Percentiles rank a stretch among this genome's conserved stretches.
Evolutionary conservation across 352 stramenopile genomes (phyloP).

Genomic region (Phytopythium mirpurense): DNA sequence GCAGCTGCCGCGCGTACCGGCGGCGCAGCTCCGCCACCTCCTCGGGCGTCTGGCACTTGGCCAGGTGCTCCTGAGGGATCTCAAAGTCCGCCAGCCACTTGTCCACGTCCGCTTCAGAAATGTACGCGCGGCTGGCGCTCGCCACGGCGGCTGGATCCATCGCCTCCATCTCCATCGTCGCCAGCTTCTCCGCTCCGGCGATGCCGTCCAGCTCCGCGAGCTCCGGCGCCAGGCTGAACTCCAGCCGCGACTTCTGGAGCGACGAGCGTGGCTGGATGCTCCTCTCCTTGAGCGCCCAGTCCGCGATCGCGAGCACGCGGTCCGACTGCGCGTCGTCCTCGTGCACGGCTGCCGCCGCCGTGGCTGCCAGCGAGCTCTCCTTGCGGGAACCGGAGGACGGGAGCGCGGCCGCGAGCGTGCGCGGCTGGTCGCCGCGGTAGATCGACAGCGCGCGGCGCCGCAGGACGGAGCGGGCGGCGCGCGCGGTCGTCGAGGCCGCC

Average conservation of each 20-base stretch:
- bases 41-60: slow-evolving; percentile 36
- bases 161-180: too few relatives aligned
- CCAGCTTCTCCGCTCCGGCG: slow-evolving; percentile 10
- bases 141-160: slow-evolving; percentile 8
- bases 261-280: slow-evolving; percentile 38
- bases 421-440: slow-evolving; percentile 7
- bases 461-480: slow-evolving; percentile 13
- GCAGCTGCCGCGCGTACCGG: slow-evolving; percentile 68
- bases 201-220: slow-evolving; percentile 9
- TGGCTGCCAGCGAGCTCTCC: slow-evolving; percentile 25
- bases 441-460: slow-evolving; percentile 8
- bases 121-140: slow-evolving; percentile 28
- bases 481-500: slow-evolving; percentile 13
- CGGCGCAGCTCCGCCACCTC: slow-evolving; percentile 54
- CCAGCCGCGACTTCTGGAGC: slow-evolving; percentile 27
- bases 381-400: slow-evolving; percentile 4
- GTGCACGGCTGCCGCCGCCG: slow-evolving; percentile 9
- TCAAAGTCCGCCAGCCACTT: slow-evolving; percentile 61
- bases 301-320: slow-evolving; percentile 25
- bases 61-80: slow-evolving; percentile 44
- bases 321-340: slow-evolving; percentile 13
- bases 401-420: slow-evolving; percentile 7
- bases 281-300: slow-evolving; percentile 58
- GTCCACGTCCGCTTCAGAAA: slow-evolving; percentile 68
- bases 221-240: slow-evolving; percentile 11